These are phyloP conservation scores for Mycena indigotica DNA, from an alignment of 768 basidiomycete genomes.

Conservation along the genomic window DNA sequence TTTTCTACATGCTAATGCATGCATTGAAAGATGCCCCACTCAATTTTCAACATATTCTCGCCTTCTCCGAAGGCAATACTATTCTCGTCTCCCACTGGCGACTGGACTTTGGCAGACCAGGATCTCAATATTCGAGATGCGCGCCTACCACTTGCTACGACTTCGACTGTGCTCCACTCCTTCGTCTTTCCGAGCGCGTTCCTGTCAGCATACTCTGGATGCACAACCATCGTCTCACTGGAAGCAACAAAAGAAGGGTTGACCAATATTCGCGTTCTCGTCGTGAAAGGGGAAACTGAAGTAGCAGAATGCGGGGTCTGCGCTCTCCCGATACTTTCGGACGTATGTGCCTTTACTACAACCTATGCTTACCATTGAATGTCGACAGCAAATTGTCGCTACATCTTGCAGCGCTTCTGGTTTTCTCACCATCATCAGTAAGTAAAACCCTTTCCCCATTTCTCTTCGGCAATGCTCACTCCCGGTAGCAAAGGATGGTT, in stretches of 20 bases:
- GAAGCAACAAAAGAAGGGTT: slow-evolving; percentile 27
- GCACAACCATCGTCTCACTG: slow-evolving; percentile 29
- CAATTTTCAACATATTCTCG: slow-evolving; percentile 34
- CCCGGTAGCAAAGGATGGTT: slow-evolving; percentile 11
- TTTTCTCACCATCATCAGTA: slow-evolving; percentile 52
- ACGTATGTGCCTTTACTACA: slow-evolving; percentile 28
- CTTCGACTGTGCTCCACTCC: slow-evolving; percentile 20
- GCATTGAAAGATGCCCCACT: slow-evolving; percentile 45
- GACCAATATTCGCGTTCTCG: slow-evolving; percentile 33
- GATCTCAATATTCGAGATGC: slow-evolving; percentile 30
- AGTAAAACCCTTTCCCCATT: slow-evolving; percentile 20
- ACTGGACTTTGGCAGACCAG: slow-evolving; percentile 32
- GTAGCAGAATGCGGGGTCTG: slow-evolving; percentile 33
- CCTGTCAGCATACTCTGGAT: slow-evolving; percentile 23
- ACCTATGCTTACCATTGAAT: slow-evolving; percentile 8
- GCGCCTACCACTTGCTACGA: slow-evolving; percentile 24
- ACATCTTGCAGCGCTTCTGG: slow-evolving; percentile 52
- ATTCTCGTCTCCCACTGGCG: slow-evolving; percentile 34
- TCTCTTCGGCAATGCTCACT: background rate
- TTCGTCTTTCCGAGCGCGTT: slow-evolving; percentile 38
- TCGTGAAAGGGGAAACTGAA: slow-evolving; percentile 35
- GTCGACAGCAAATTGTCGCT: slow-evolving; percentile 37
- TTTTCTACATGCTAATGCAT: slow-evolving; percentile 13
- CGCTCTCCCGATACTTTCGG: slow-evolving; percentile 32
- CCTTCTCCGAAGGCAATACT: slow-evolving; percentile 29